Percentiles rank a stretch among this genome's conserved stretches.
Evolutionary conservation across 768 basidiomycete species (phyloP).

Genomic region (Gautieria morchelliformis): DNA sequence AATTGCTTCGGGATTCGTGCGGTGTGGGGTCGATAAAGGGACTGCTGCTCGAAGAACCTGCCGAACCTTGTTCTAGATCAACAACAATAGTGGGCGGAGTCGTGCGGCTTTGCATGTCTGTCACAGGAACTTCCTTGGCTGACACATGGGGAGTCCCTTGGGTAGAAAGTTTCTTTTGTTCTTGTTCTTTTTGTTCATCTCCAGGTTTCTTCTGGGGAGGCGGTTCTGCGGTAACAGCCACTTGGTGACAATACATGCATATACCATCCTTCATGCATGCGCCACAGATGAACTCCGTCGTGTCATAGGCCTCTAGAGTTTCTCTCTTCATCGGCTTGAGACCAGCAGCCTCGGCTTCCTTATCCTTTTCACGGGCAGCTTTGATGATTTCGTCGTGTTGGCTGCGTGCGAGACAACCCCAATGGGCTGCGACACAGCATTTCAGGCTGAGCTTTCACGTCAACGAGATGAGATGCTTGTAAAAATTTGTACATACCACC

Average conservation of each 20-base stretch:
- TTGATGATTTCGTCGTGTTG: conserved; percentile 68
- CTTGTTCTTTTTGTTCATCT: conserved; percentile 9
- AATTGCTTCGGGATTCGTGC: not conserved
- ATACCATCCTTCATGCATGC: conserved; percentile 64
- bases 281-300: conserved; percentile 74
- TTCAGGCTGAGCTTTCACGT: conserved; percentile 40
- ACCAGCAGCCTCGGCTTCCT: conserved; percentile 9
- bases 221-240: conserved; percentile 40
- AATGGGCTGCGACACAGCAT: conserved; percentile 71
- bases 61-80: not conserved
- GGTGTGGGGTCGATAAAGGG: not conserved
- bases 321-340: conserved; percentile 34
- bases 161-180: not conserved
- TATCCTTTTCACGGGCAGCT: conserved; percentile 39
- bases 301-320: conserved; percentile 42
- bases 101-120: not conserved
- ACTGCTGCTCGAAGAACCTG: not conserved
- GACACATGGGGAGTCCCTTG: not conserved
- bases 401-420: conserved; percentile 56
- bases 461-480: not conserved
- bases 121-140: not conserved
- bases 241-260: conserved; percentile 68
- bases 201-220: conserved; percentile 17
- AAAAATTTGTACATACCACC: conserved; percentile 44
- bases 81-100: not conserved